These are phyloP conservation scores for Ochetophila trinervis DNA, from an alignment of 306 rosid species.

Conservation along the genomic window DNA sequence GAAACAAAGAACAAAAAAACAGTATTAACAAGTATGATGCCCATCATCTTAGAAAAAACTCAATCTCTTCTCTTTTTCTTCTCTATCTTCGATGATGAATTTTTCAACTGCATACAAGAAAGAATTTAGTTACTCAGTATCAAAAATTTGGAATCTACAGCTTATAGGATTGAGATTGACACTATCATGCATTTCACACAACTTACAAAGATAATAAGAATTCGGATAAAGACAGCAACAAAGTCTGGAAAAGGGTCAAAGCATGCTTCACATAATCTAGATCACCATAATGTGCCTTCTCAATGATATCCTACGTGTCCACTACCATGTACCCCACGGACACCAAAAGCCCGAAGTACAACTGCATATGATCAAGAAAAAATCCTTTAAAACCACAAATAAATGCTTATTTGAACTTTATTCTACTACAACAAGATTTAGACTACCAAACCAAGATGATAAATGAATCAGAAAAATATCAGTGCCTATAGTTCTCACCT, in stretches of 20 bases:
- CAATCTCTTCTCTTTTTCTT: constrained; percentile 21
- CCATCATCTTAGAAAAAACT: neutral
- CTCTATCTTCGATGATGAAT: constrained; percentile 3
- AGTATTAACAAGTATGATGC: too few species aligned
- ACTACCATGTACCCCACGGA: constrained; percentile 72
- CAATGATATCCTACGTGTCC: constrained; percentile 85
- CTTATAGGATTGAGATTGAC: neutral
- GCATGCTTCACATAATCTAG: constrained; percentile 98
- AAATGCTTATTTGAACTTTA: too few species aligned
- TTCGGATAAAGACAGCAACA: constrained; percentile 65
- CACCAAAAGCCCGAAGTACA: constrained; percentile 85
- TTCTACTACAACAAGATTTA: neutral
- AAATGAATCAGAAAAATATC: neutral
- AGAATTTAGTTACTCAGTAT: neutral
- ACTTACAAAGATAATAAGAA: constrained; percentile 68
- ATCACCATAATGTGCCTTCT: too few species aligned
- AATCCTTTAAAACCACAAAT: neutral
- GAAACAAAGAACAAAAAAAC: too few species aligned
- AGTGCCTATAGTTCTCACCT: constrained; percentile 37
- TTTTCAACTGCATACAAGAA: constrained; percentile 9
- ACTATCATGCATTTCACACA: neutral
- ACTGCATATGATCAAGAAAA: constrained; percentile 38
- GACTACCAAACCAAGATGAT: neutral
- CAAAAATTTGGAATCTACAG: neutral
- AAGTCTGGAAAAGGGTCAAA: constrained; percentile 72